These are phyloP conservation scores for Cladosporium austrohemisphaericum DNA, from an alignment of 2,329 filamentous ascomycete species.

Conservation along the genomic window DNA sequence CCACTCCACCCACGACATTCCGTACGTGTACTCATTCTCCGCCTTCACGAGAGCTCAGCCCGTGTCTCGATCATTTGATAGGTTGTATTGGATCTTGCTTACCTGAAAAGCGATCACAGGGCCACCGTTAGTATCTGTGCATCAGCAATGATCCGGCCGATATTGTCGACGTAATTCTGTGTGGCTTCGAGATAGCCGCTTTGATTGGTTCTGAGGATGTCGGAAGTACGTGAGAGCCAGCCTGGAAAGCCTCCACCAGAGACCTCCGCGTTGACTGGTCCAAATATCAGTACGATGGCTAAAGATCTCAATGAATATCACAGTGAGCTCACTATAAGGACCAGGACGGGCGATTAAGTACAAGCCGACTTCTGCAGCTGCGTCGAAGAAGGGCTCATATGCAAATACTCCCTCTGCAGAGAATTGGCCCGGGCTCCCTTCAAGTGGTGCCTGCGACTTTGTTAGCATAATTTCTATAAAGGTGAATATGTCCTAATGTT, in stretches of 20 bases:
- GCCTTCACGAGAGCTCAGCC: too few relatives aligned
- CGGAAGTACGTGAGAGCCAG: slow-evolving; percentile 68
- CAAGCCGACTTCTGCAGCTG: slow-evolving; percentile 67
- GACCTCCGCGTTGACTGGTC: slow-evolving; percentile 65
- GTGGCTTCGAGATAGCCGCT: slow-evolving; percentile 63
- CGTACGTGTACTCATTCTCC: slow-evolving; percentile 70
- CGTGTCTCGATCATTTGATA: too few relatives aligned
- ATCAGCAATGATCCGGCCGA: slow-evolving; percentile 65
- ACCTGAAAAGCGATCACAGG: slow-evolving; percentile 74
- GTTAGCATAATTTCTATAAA: too few relatives aligned
- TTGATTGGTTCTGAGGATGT: slow-evolving; percentile 59
- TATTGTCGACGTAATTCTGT: slow-evolving; percentile 60
- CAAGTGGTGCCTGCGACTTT: slow-evolving; percentile 69
- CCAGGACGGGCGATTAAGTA: slow-evolving; percentile 62
- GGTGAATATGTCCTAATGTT: too few relatives aligned
- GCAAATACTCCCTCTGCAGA: slow-evolving; percentile 68
- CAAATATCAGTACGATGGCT: not conserved
- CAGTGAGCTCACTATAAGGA: slow-evolving; percentile 19
- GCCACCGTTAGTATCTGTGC: slow-evolving; percentile 80
- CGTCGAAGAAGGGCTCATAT: slow-evolving; percentile 71
- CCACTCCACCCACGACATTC: slow-evolving; percentile 8
- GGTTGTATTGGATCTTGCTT: too few relatives aligned
- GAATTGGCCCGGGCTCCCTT: slow-evolving; percentile 69
- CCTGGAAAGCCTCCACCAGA: slow-evolving; percentile 76
- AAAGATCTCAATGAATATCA: slow-evolving; percentile 5